Conservation (phyloP, 2,329 filamentous ascomycete species). For the Fusarium hostae region DNA sequence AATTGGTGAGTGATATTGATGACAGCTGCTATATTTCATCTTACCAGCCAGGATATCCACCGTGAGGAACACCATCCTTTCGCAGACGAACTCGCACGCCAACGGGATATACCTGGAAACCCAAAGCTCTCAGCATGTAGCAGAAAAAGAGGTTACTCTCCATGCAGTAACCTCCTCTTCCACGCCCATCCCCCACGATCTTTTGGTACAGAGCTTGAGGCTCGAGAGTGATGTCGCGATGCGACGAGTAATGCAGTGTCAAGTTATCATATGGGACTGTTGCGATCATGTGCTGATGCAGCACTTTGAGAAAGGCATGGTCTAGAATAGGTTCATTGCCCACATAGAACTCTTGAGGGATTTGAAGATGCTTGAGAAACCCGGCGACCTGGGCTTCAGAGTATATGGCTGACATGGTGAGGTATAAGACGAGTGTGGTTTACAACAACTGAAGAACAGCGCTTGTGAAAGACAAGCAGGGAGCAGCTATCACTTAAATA, state of each 20-base stretch:
- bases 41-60: conserved; percentile 61
- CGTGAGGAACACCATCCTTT: conserved; percentile 52
- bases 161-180: conserved; percentile 70
- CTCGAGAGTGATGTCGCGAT: conserved; percentile 55
- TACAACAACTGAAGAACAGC: background rate
- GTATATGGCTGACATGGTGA: conserved; percentile 45
- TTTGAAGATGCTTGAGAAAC: conserved; percentile 44
- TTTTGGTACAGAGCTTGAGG: conserved; percentile 62
- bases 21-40: conserved; percentile 27
- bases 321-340: conserved; percentile 44
- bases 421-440: background rate
- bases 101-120: conserved; percentile 64
- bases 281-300: conserved; percentile 60
- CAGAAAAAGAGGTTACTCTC: conserved; percentile 66
- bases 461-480: background rate
- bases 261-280: conserved; percentile 68
- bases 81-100: conserved; percentile 62
- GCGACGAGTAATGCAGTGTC: conserved; percentile 60
- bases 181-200: conserved; percentile 55
- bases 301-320: conserved; percentile 50
- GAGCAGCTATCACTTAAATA: background rate
- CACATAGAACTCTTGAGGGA: conserved; percentile 44
- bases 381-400: conserved; percentile 45
- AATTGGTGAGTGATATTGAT: conserved; percentile 1
- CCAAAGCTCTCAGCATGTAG: conserved; percentile 62